Percentiles rank a stretch among this genome's conserved stretches.
Conservation (phyloP, 768 basidiomycete genomes). For the Mycena polygramma region DNA sequence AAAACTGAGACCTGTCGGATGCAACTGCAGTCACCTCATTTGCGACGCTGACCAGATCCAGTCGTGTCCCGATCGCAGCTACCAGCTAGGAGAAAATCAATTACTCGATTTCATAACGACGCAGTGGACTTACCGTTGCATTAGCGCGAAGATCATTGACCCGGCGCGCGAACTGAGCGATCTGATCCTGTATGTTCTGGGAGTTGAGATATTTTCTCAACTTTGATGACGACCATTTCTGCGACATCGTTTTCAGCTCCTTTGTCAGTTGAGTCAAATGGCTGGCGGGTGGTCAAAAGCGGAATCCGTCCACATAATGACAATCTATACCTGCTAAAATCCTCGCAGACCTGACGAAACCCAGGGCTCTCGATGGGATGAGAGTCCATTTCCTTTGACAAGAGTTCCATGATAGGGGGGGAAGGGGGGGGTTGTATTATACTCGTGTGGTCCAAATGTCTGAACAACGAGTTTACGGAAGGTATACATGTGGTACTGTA, state of each 20-base stretch:
- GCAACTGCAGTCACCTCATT: not conserved
- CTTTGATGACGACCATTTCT: conserved; percentile 4
- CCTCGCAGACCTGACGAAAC: not conserved
- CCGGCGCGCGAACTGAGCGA: not conserved
- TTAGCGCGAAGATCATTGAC: conserved; percentile 1
- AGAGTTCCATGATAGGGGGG: not conserved
- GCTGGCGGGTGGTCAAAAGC: not conserved
- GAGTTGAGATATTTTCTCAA: not conserved
- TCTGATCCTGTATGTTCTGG: not conserved
- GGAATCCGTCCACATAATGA: too few species aligned
- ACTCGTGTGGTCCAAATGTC: too few species aligned
- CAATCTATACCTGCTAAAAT: not conserved
- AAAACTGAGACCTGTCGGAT: not conserved
- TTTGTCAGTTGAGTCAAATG: not conserved
- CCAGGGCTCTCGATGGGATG: not conserved
- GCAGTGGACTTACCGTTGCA: not conserved
- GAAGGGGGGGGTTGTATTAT: too few species aligned
- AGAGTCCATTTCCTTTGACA: not conserved
- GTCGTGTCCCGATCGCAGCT: conserved; percentile 8
- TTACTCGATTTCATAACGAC: too few species aligned
- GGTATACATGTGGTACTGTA: too few species aligned
- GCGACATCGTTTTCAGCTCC: not conserved
- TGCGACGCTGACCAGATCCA: conserved; percentile 4
- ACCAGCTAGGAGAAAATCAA: not conserved
- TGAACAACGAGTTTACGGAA: too few species aligned